Base-by-base conservation (phyloP, 2,329 filamentous ascomycete species). In the Pyrenophora teres region DNA sequence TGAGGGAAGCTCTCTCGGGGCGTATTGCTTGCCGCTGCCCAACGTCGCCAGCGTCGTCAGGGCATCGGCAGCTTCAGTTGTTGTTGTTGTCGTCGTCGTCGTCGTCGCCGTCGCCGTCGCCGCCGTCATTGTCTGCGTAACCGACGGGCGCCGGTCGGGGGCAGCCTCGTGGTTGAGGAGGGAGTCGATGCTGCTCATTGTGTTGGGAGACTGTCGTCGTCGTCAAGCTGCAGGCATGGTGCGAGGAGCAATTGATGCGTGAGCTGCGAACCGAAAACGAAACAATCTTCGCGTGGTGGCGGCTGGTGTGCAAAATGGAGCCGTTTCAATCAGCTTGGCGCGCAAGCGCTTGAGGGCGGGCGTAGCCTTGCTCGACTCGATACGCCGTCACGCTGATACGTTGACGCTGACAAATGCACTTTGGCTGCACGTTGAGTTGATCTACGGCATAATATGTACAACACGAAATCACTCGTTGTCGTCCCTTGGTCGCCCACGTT, bases 31-130 rank as follows among this genome's bases (percentile, higher is more conserved):
- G 40, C 66, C 67, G 52, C 59, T 64, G 53, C 66, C 68, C 46
- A 68, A 52, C 1, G 68, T 65, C 7, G 71, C 69, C n/a, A 74
- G 67, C 6, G 69, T 59, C 21, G 71, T 69, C 51, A 74, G 67
- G 49, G 74, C 74, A 53, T 76, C 71, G 47, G 72, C 75, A 16
- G 74, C 75, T 35, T 77, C 76, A 63, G 65, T 61, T 16, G 68
- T 62, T 18, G 68, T 65, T 25, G 64, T 60, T 35, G 50, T 54
- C 41, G 59, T 44, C 43, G 21, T 40, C n/a, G 67, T 62, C 25
- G 67, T 68, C 37, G 63, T 60, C 15, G 15, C 15, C 15, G 63
- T 60, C 15, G 15, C 15, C 15, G 21, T 40, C n/a, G 67, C 61
- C 25, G 67, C 67, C 37, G 63, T 60, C 44, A 58, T 45, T 32